Evolutionary conservation across 1,284 basidiomycete species (phyloP).

Genomic region (Inonotus hispidus): DNA sequence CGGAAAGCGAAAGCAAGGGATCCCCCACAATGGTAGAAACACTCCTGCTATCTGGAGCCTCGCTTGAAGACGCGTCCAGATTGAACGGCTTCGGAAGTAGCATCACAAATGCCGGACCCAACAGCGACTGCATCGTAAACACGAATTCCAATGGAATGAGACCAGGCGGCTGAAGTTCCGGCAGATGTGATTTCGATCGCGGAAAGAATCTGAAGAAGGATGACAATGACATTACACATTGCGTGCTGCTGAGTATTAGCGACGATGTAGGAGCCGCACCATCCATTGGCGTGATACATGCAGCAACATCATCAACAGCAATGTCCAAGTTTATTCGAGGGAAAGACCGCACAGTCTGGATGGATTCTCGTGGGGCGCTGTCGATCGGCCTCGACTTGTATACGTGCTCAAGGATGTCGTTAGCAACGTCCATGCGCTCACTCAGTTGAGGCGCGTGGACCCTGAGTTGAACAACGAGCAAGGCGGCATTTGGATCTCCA

Average conservation of each 20-base stretch:
- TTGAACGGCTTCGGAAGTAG: constrained; percentile 13
- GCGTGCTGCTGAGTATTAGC: constrained; percentile 16
- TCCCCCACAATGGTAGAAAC: constrained; percentile 34
- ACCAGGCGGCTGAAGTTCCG: not conserved
- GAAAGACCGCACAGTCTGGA: constrained; percentile 23
- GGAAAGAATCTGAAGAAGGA: constrained; percentile 13
- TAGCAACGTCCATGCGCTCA: constrained; percentile 47
- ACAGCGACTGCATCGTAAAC: constrained; percentile 2
- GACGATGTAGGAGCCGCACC: not conserved
- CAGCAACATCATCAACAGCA: constrained; percentile 11
- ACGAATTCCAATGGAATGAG: constrained; percentile 11
- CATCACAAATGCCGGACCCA: constrained; percentile 16
- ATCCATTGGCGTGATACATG: constrained; percentile 11
- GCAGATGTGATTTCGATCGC: not conserved
- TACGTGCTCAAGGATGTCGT: constrained; percentile 32
- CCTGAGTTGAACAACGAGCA: constrained; percentile 45
- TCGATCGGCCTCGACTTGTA: constrained; percentile 21
- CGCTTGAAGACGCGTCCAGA: constrained; percentile 1
- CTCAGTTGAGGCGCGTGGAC: constrained; percentile 44
- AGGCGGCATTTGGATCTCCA: constrained; percentile 57
- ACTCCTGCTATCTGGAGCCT: not conserved
- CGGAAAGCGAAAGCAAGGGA: constrained; percentile 53
- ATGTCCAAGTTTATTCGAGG: constrained; percentile 14
- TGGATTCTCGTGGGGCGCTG: constrained; percentile 36
- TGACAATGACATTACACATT: constrained; percentile 12